A percentile compares a stretch with the other conserved stretches of the same genome.
phyloP scores from a whole-genome alignment of 331 rosid genomes.

The Cydonia oblonga region DNA sequence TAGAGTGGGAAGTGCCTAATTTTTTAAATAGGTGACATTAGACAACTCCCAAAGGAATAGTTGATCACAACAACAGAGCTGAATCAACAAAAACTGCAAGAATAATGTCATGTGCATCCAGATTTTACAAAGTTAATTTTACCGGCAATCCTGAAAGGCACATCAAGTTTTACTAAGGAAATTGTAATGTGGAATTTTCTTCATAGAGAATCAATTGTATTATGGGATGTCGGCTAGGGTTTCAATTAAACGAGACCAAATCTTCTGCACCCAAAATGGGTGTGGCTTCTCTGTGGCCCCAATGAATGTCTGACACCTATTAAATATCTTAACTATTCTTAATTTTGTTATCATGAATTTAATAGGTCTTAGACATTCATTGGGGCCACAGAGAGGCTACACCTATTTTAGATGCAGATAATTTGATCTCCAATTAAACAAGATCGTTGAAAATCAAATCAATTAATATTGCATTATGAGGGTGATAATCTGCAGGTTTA shows the following conservation, averaged over 20 bases:
- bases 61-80: neutral
- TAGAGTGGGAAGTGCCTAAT: neutral
- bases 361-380: too few relatives aligned
- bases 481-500: too few relatives aligned
- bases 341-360: too few relatives aligned
- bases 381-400: too few relatives aligned
- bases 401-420: too few relatives aligned
- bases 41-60: neutral
- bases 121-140: neutral
- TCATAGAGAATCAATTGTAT: neutral
- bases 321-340: too few relatives aligned
- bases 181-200: neutral
- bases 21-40: neutral
- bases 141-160: neutral
- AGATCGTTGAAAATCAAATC: too few relatives aligned
- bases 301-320: too few relatives aligned
- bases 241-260: neutral
- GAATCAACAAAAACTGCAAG: neutral
- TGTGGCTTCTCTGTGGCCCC: too few relatives aligned
- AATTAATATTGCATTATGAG: too few relatives aligned
- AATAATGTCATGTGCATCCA: neutral
- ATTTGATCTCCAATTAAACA: neutral
- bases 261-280: too few relatives aligned
- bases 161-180: neutral
- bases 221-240: neutral